Conservation (phyloP, 164 flowering plant species). For the Annona squamosa region DNA sequence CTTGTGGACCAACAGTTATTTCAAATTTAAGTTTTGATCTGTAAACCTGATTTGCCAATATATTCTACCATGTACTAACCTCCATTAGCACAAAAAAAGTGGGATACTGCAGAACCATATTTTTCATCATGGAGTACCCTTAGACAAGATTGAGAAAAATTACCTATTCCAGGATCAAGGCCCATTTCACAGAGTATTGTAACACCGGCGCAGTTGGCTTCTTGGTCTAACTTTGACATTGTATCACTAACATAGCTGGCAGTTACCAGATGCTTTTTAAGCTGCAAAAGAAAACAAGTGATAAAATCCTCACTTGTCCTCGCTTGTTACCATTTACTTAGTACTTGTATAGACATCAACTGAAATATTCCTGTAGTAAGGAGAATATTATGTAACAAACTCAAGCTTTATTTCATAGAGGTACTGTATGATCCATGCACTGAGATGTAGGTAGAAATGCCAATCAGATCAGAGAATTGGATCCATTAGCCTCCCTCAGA, state of each 20-base stretch:
- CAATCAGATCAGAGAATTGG: neutral
- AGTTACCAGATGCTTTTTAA: slow-evolving; percentile 82
- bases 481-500: neutral
- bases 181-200: slow-evolving; percentile 99
- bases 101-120: neutral
- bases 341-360: neutral
- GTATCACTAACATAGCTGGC: slow-evolving; percentile 91
- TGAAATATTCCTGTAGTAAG: neutral
- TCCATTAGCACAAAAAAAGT: neutral
- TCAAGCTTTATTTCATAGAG: neutral
- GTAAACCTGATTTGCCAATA: neutral
- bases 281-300: slow-evolving; percentile 38
- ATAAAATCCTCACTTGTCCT: neutral
- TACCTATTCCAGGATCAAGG: slow-evolving; percentile 99
- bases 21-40: neutral
- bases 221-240: slow-evolving; percentile 52
- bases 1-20: neutral
- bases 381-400: neutral
- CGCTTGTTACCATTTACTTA: neutral
- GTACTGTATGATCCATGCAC: neutral
- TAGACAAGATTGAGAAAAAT: slow-evolving; percentile 1
- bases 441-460: neutral
- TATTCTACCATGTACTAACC: neutral
- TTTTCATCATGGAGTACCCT: neutral
- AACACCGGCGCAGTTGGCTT: slow-evolving; percentile 69